These are phyloP conservation scores for Sisymbrium irio DNA, from an alignment of 345 rosid species.

Conservation along the genomic window DNA sequence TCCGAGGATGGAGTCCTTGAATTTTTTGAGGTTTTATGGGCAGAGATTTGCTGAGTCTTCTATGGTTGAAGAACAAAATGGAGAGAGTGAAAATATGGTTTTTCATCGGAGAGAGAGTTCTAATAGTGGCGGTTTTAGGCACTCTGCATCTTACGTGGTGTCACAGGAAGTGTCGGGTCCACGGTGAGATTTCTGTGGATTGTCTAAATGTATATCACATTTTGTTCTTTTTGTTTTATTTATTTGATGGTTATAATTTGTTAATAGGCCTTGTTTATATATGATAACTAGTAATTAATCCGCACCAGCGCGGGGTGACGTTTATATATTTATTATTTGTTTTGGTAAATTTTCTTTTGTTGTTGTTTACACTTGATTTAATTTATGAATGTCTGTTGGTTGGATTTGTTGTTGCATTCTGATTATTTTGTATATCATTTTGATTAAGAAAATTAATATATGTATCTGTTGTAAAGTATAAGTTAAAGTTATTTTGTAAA, in stretches of 20 bases:
- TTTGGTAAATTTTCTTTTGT: too few species aligned
- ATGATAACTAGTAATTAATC: constrained; percentile 11
- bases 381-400: too few species aligned
- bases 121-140: constrained; percentile 37
- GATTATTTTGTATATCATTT: too few species aligned
- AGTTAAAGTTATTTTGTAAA: too few species aligned
- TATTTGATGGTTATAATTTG: constrained; percentile 6
- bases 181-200: constrained; percentile 36
- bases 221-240: not conserved
- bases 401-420: too few species aligned
- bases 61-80: constrained; percentile 40
- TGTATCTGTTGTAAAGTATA: too few species aligned
- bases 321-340: too few species aligned
- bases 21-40: constrained; percentile 81
- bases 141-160: constrained; percentile 54
- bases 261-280: constrained; percentile 26
- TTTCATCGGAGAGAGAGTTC: constrained; percentile 39
- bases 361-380: too few species aligned
- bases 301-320: too few species aligned
- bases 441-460: too few species aligned
- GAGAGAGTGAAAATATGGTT: constrained; percentile 36
- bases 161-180: constrained; percentile 92
- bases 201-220: not conserved
- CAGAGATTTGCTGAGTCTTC: constrained; percentile 78
- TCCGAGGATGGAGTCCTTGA: constrained; percentile 75